Conservation (phyloP, 2,329 filamentous ascomycete genomes). For the Aspergillus sp. region DNA sequence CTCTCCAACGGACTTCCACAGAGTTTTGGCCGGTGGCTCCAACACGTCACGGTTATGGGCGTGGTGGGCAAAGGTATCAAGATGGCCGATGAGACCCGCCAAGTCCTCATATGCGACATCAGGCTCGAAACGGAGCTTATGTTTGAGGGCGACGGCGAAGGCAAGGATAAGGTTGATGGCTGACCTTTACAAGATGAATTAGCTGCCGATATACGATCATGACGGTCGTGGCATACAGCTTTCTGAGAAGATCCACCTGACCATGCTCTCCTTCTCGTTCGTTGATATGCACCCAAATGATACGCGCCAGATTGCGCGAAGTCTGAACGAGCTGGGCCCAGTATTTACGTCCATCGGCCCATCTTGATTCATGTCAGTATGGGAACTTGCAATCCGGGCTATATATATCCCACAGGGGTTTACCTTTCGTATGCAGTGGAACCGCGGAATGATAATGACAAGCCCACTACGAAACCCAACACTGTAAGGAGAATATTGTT, state of each 20-base stretch:
- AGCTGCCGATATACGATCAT: not conserved
- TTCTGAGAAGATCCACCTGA: constrained; percentile 68
- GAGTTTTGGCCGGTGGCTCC: constrained; percentile 43
- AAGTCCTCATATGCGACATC: constrained; percentile 76
- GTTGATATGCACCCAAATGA: constrained; percentile 76
- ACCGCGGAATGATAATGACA: constrained; percentile 72
- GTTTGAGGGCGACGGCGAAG: constrained; percentile 77
- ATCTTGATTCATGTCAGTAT: constrained; percentile 29
- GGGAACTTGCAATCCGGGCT: not conserved
- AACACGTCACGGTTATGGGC: constrained; percentile 47
- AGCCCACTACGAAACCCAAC: constrained; percentile 76
- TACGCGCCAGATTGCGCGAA: constrained; percentile 60
- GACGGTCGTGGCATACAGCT: constrained; percentile 48
- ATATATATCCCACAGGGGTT: not conserved
- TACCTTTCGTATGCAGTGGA: constrained; percentile 73
- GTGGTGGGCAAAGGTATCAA: constrained; percentile 72
- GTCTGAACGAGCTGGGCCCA: constrained; percentile 59
- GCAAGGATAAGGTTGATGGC: constrained; percentile 76
- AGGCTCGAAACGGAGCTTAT: constrained; percentile 80
- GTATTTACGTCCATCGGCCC: constrained; percentile 62
- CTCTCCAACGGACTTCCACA: constrained; percentile 66
- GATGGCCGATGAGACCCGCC: constrained; percentile 64
- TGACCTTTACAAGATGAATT: constrained; percentile 39
- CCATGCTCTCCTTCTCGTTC: constrained; percentile 59
- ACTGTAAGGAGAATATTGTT: constrained; percentile 69